Base-by-base conservation (phyloP, 2,329 filamentous ascomycete species). In the Emmonsiellopsis sp. region DNA sequence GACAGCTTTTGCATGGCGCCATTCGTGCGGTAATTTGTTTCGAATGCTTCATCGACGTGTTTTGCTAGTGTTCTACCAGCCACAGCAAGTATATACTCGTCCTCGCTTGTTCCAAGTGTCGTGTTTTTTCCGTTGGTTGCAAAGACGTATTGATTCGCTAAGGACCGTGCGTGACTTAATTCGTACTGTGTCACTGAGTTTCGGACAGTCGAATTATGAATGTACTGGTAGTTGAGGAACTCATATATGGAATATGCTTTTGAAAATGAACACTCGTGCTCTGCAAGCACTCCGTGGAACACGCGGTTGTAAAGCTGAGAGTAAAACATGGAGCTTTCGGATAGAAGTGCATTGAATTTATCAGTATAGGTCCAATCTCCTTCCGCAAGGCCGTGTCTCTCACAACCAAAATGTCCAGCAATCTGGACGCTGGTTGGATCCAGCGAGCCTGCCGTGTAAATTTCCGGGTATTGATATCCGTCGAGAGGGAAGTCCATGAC, bases 381-480 rank as follows among this genome's bases (percentile, higher is more conserved):
- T 13, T 67, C 63, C 6, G 71, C 67, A 16, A 59, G 55, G 20
- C 68, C 60, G 46, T 74, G 70, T 44, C 61, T 59, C 0, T 67
- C 65, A 55, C 77, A 80, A 51, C 72, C 68, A 31, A 66, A 60
- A n/a, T 73, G 67, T 2, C 79, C 81, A 20, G 71, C 68, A 5
- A 83, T 53, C 52, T 71, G 75, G 41, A 80, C 67, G n/a, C 72
- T 78, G 37, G 72, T 69, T 2, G 78, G 74, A 58, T 83, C 80
- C 1, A 68, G 60, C 1, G 59, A 58, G 8, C 72, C 67, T 1
- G 72, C 59, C 0, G 74, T 72, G 16, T 75, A 63, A 20, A 84
- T 73, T 32, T 68, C 69, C 7, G 79, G 70, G 62, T 83, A 83
- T 59, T 83, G 80, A 59, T 83, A 83, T 38, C 80, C 80, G 46